Percentiles rank a stretch among this genome's conserved stretches.
These are phyloP conservation scores for Yamadazyma olivae DNA, from an alignment of 805 yeast species.

Conservation along the genomic window DNA sequence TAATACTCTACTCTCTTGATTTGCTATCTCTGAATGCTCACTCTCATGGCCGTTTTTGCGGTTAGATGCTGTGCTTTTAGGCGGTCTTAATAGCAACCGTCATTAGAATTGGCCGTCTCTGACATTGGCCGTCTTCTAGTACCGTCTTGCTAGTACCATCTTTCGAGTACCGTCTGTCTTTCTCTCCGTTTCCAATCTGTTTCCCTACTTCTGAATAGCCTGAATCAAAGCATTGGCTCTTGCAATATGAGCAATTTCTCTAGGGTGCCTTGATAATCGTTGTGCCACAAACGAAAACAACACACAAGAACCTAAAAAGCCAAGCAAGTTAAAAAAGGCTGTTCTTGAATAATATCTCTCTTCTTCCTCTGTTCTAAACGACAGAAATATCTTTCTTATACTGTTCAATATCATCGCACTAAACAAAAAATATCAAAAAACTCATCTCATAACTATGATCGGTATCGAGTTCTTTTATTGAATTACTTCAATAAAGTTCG, in stretches of 20 bases:
- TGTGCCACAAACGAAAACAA: slow-evolving; percentile 80
- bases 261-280: slow-evolving; percentile 34
- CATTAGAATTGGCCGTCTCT: too few species aligned
- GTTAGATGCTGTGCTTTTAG: too few species aligned
- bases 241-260: slow-evolving; percentile 28
- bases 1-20: too few species aligned
- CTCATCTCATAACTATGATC: slow-evolving; percentile 52
- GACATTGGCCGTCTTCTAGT: too few species aligned
- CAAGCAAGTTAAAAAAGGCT: slow-evolving; percentile 76
- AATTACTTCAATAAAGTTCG: slow-evolving; percentile 37
- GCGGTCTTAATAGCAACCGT: too few species aligned
- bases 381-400: slow-evolving; percentile 72
- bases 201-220: slow-evolving; percentile 21
- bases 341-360: slow-evolving; percentile 71
- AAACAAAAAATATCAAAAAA: slow-evolving; percentile 13
- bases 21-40: too few species aligned
- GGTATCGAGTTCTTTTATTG: slow-evolving; percentile 65
- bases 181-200: too few species aligned
- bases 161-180: too few species aligned
- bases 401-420: slow-evolving; percentile 63
- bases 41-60: too few species aligned
- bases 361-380: slow-evolving; percentile 83
- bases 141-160: too few species aligned
- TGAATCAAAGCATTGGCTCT: slow-evolving; percentile 22
- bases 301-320: slow-evolving; percentile 79